Evolutionary conservation across 352 stramenopile genomes (phyloP), one percentile per base, ranked within the genome.

Genomic region (Phytophthora chlamydospora): DNA sequence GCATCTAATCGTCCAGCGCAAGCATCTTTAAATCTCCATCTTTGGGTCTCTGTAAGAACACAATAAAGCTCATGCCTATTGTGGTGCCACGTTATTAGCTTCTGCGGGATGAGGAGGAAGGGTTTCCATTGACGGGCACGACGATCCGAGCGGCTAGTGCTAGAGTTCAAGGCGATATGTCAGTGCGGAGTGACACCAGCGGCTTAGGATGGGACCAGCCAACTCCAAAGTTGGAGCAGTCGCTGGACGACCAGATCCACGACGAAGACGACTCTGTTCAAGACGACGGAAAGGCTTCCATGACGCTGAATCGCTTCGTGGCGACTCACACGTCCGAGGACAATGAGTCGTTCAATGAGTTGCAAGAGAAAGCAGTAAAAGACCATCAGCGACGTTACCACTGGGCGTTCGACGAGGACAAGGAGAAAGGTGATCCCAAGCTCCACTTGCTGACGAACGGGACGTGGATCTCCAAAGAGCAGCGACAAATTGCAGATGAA

Each of bases 251-350:
- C 16, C n/a, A 13, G 4, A 21, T 11, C 9, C 38, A 55, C 4
- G 34, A 45, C 8, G 42, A 62, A 39, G 49, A 45, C 36, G 24
- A 29, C 24, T 3, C 12, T 11, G 36, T 12, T 16, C 49, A 50
- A 27, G 38, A 52, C 27, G 49, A 66, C n/a, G 13, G 14, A 41
- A 73, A 40, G n/a, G 5, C 17, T 14, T 40, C 21, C 8, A 86
- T 89, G 78, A 88, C 83, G 39, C 70, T 95, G 38, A 83, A 90
- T 43, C 66, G 58, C 16, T 95, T 93, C 68, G 78, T 93, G 66
- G 80, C 82, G 32, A 91, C 79, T 0, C 80, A 96, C 62, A 96
- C 87, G 34, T 94, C 87, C 0, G 87, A 96, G 50, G 87, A 96
- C 68, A 96, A 96, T 45, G 78, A 83, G 11, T 69, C 85, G 17